Base-by-base conservation (phyloP, 345 rosid species). In the Cardiospermum halicacabum region DNA sequence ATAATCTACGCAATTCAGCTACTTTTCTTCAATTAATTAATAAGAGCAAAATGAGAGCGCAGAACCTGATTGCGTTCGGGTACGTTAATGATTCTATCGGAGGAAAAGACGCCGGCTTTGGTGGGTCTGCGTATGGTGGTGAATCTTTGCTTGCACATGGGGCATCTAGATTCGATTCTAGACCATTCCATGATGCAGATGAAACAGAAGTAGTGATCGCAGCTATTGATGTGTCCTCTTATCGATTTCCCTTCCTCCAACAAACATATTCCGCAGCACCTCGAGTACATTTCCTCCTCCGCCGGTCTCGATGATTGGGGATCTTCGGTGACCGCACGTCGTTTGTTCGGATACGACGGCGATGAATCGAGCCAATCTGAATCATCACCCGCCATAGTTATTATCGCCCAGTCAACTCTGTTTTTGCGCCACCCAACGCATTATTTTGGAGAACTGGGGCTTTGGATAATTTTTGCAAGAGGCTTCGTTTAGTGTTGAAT, bases 121-220 rank as follows among this genome's bases (percentile, higher is more conserved):
- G 71, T 74, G 10, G 80, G 84, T 27, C 84, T 53, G 24, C 65
- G 56, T 50, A 85, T 79, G 70, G 68, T 4, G 66, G 75, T 45
- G 80, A 83, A 83, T 58, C 86, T 67, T 58, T 76, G 77, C 77
- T 85, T 83, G 78, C 88, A 83, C 60, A 81, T 43, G 27, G 91
- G 88, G 68, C 88, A 83, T 25, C 71, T 71, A 3, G 91, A 81
- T 78, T 85, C 86, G 34, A 85, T 74, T 74, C 74, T 82, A 27
- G 85, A 81, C 88, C 91, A 85, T 48, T 85, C 91, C 76, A 81
- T 69, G 72, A 85, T 79, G 72, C 91, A 85, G 5, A 81, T 77
- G 71, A 82, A 85, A 74, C 91, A 85, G 74, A 83, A 85, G 69
- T 73, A 85, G 55, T 85, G 91, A 45, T 70, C 68, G 81, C 88